Percentiles rank a stretch among this genome's conserved stretches.
These are phyloP conservation scores for Fomitopsis pulvina DNA, from an alignment of 768 basidiomycete species.

Conservation along the genomic window DNA sequence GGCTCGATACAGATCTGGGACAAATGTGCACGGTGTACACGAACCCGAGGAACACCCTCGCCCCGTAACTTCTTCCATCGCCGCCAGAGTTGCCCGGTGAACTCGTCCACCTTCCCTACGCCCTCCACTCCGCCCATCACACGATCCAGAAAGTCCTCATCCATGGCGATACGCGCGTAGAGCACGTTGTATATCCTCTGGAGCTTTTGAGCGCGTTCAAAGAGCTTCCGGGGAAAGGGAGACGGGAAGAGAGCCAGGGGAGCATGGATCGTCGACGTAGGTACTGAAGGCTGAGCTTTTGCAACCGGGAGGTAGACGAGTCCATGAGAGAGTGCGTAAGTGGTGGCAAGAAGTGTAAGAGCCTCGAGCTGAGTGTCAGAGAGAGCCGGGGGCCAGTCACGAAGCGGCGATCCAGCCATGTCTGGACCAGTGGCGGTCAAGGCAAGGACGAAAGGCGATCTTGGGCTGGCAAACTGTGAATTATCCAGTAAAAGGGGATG, in stretches of 20 bases:
- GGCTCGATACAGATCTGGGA: not conserved
- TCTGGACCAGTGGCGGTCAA: too few species aligned
- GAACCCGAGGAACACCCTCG: constrained; percentile 52
- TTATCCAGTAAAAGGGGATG: too few species aligned
- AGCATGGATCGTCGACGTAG: constrained; percentile 80
- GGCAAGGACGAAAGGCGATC: too few species aligned
- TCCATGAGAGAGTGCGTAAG: constrained; percentile 81
- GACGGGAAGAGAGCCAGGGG: constrained; percentile 86
- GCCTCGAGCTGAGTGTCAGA: constrained; percentile 49
- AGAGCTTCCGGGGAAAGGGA: constrained; percentile 72
- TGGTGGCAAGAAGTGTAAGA: constrained; percentile 62
- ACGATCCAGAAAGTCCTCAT: constrained; percentile 71
- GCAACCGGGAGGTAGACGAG: constrained; percentile 72
- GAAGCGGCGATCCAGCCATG: too few species aligned
- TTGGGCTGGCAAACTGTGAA: too few species aligned
- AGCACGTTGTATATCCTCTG: constrained; percentile 80
- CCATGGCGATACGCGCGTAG: constrained; percentile 78
- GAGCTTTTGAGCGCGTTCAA: constrained; percentile 54
- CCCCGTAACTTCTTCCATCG: constrained; percentile 77
- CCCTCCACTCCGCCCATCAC: constrained; percentile 78
- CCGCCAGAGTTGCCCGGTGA: constrained; percentile 80
- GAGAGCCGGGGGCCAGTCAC: constrained; percentile 69
- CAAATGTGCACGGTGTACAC: constrained; percentile 2
- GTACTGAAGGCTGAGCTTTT: constrained; percentile 37
- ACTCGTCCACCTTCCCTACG: constrained; percentile 78